Evolutionary conservation across 305 asterid genomes (phyloP).

Genomic region (Nicotiana rustica): DNA sequence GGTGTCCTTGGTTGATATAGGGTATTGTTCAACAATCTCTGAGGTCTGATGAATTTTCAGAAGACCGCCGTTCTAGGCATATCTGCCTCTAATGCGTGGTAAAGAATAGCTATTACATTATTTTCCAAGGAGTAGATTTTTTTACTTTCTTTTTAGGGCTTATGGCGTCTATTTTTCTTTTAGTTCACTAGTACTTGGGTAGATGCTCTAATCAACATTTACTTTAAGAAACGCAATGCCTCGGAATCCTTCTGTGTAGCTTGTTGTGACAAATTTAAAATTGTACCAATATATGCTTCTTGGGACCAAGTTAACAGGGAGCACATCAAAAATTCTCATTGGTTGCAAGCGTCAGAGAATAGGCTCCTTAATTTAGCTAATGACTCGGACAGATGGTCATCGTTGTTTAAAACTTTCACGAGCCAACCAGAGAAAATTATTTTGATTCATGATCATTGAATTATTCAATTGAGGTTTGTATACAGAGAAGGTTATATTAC

Average conservation of each 20-base stretch:
- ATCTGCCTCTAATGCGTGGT: neutral
- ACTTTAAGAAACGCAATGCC: neutral
- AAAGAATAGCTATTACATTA: constrained; percentile 22
- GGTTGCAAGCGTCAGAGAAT: neutral
- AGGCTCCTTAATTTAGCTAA: neutral
- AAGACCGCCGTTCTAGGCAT: constrained; percentile 2
- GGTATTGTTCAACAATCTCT: neutral
- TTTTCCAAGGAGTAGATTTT: constrained; percentile 8
- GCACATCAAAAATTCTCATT: neutral
- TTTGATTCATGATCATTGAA: constrained; percentile 26
- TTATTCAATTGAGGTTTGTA: neutral
- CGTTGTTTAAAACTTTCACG: neutral
- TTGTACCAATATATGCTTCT: neutral
- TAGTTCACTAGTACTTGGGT: constrained; percentile 4
- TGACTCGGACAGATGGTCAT: neutral
- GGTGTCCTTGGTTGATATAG: constrained; percentile 53
- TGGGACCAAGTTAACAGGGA: neutral
- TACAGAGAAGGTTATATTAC: neutral
- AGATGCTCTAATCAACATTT: constrained; percentile 26
- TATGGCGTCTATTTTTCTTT: constrained; percentile 10
- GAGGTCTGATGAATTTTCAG: constrained; percentile 14
- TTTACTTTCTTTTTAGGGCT: neutral
- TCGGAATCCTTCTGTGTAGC: constrained; percentile 2
- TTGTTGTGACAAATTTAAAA: neutral
- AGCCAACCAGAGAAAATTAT: neutral